Base-by-base conservation (phyloP, 2,329 filamentous ascomycete genomes). In the Microcera coccophila region DNA sequence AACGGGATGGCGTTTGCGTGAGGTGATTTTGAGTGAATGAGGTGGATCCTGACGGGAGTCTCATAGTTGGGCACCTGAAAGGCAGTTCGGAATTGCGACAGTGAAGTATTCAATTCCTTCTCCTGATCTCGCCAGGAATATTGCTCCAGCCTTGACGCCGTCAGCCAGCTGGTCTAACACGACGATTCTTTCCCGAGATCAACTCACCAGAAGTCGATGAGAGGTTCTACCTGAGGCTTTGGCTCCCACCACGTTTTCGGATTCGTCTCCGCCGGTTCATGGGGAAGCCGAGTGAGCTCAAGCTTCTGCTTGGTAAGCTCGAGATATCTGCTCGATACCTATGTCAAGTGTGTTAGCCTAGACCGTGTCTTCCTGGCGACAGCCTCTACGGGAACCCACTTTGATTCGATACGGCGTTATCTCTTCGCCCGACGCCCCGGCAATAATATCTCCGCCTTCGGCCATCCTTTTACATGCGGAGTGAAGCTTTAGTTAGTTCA, bases 321-420 rank as follows among this genome's bases (percentile, higher is more conserved):
- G 2, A 87, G 71, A 60, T 86, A 86, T 54, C 76, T 79, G 41
- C 74, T 77, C 3, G 82, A 85, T 14, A 86, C 76, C 81, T 84
- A 11, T 22, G 20, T 38, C 15, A 24, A 39, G 19, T 16, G 41
- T 32, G 48, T 68, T 43, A 69, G 64, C 54, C 42, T 55, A 44
- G 7, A 19, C 11, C 20, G 12, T 16, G 12, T 5, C 17, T 26
- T 34, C 28, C 4, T 14, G 5, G 26, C 8, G 15, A 19, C 15
- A 28, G n/a, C 10, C n/a, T 36, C n/a, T 9, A 9, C 42, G 17
- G 19, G 35, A 29, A 66, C 76, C 68, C 56, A 81, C 78, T 59
- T 78, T 78, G 41, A 81, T 75, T 43, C 65, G 74, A 63, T 82
- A 81, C 38, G 73, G 70, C 57, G 70, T 72, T 33, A 80, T 58